These are phyloP conservation scores for Annulohypoxylon truncatum DNA, from an alignment of 2,329 filamentous ascomycete genomes.

Conservation along the genomic window DNA sequence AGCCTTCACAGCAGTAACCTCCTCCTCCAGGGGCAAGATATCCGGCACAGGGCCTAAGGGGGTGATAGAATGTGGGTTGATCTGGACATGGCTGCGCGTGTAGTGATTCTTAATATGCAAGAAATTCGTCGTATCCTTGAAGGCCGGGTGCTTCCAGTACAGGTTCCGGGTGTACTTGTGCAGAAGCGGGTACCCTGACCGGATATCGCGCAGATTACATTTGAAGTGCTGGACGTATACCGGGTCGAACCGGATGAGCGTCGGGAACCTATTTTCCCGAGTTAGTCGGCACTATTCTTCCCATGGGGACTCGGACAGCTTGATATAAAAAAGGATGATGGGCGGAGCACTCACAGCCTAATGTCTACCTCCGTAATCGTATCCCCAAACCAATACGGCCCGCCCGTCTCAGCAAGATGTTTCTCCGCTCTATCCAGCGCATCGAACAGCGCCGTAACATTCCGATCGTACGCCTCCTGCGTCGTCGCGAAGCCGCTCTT, in stretches of 20 bases:
- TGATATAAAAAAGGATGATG: neutral
- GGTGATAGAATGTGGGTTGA: slow-evolving; percentile 79
- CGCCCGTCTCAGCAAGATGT: slow-evolving; percentile 66
- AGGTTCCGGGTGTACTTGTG: slow-evolving; percentile 85
- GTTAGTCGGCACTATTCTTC: slow-evolving; percentile 16
- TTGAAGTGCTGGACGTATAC: slow-evolving; percentile 92
- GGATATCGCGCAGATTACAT: slow-evolving; percentile 87
- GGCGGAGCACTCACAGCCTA: slow-evolving; percentile 66
- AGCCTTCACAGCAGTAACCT: slow-evolving; percentile 70
- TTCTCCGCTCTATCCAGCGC: slow-evolving; percentile 81
- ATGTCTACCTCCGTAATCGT: slow-evolving; percentile 85
- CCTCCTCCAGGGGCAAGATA: slow-evolving; percentile 80
- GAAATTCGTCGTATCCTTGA: slow-evolving; percentile 86
- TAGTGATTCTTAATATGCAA: slow-evolving; percentile 91
- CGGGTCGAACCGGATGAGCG: slow-evolving; percentile 56
- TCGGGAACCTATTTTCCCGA: slow-evolving; percentile 43
- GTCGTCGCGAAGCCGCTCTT: slow-evolving; percentile 87
- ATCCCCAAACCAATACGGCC: slow-evolving; percentile 81
- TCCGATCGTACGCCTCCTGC: slow-evolving; percentile 83
- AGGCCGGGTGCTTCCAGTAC: slow-evolving; percentile 86
- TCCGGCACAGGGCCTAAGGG: slow-evolving; percentile 87
- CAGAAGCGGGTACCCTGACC: slow-evolving; percentile 82
- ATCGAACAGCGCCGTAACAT: slow-evolving; percentile 76
- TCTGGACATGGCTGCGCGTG: slow-evolving; percentile 71
- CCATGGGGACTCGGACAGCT: neutral